Conservation (phyloP, 352 stramenopile species). For the Pythium guiyangense region DNA sequence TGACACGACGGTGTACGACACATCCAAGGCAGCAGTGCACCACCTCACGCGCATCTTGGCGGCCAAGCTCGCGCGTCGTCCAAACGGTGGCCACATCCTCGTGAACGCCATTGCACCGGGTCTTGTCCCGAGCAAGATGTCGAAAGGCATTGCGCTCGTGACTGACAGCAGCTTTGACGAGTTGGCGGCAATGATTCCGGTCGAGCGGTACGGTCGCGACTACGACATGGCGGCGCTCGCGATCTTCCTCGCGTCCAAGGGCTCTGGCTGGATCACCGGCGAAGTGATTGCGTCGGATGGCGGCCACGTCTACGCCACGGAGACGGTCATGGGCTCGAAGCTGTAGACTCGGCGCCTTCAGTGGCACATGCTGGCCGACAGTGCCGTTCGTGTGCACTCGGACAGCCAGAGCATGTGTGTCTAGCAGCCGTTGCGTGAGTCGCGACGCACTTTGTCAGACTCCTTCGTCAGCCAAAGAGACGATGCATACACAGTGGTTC, state of each 20-base stretch:
- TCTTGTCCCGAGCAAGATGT: slow-evolving; percentile 90
- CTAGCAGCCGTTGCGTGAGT: slow-evolving; percentile 26
- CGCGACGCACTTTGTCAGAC: too few relatives aligned
- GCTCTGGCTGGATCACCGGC: slow-evolving; percentile 90
- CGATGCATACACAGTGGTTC: too few relatives aligned
- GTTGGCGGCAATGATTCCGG: slow-evolving; percentile 73
- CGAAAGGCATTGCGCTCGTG: slow-evolving; percentile 59
- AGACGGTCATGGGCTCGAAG: slow-evolving; percentile 37
- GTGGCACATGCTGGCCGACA: too few relatives aligned
- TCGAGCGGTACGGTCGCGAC: slow-evolving; percentile 79
- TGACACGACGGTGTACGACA: slow-evolving; percentile 92
- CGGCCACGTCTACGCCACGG: slow-evolving; percentile 55
- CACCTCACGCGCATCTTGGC: slow-evolving; percentile 91
- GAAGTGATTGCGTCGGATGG: slow-evolving; percentile 91
- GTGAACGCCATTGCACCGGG: slow-evolving; percentile 95
- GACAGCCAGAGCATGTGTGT: too few relatives aligned
- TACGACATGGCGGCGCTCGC: slow-evolving; percentile 92
- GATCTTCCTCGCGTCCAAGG: slow-evolving; percentile 90
- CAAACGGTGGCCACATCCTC: slow-evolving; percentile 86
- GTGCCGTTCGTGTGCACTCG: too few relatives aligned
- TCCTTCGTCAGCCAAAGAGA: too few relatives aligned
- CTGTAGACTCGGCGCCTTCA: too few relatives aligned
- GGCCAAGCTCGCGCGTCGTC: slow-evolving; percentile 80
- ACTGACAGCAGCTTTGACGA: slow-evolving; percentile 44
- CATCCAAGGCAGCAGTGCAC: slow-evolving; percentile 93